Evolutionary conservation across 2,329 filamentous ascomycete species (phyloP), one percentile per base, ranked within the genome.

Genomic region (Aspergillus japonicus): DNA sequence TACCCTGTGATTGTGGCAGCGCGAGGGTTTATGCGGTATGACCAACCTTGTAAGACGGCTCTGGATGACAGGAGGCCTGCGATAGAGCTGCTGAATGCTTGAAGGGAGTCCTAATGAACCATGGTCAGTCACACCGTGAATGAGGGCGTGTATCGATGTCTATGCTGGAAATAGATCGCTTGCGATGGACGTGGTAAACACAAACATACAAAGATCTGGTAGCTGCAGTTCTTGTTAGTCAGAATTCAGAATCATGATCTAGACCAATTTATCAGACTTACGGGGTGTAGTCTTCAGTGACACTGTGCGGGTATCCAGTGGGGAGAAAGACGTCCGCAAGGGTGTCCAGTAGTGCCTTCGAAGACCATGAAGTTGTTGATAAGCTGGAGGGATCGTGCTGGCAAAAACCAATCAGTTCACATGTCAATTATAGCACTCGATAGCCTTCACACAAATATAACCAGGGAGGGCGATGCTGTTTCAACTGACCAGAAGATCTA

Each of bases 291-390:
- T 97, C 92, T 14, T 85, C 80, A 1, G 89, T 94, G 31, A 97
- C 93, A 52, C 89, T 95, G 66, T 92, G 85, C 0, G 92, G 93
- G 74, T 89, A 97, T n/a, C 92, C 92, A 1, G 90, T 87, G 0
- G 93, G 93, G 1, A 96, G 82, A 71, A 96, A 96, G 29, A 93
- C 85, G 66, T 91, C 87, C 47, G 92, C 72, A 2, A 85, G 63
- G 64, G 73, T 66, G 76, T 76, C 65, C 71, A 69, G 21, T 26
- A 75, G 62, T 16, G 69, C 64, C 33, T 62, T 63, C 6, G 62
- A 35, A 33, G 68, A 71, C 68, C 69, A 71, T 62, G 64, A 60
- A 12, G 62, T 56, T 23, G 62, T 59, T 7, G 62, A 54, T 19
- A 60, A 16, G 35, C 49, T 39, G 12, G 66, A 63, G 31, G 67